These are phyloP conservation scores for Trapa bicornis DNA, from an alignment of 345 rosid species.

Conservation along the genomic window DNA sequence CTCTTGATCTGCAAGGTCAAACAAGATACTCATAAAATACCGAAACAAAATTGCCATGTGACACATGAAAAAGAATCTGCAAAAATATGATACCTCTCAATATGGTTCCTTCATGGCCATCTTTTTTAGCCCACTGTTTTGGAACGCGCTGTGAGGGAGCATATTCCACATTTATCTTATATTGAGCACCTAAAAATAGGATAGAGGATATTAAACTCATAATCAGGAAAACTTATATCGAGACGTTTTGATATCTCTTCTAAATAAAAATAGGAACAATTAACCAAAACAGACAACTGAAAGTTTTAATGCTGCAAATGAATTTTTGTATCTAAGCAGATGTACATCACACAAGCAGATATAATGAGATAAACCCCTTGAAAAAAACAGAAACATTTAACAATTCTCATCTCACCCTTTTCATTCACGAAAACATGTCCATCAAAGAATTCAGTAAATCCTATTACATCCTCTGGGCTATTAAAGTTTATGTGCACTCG, in stretches of 20 bases:
- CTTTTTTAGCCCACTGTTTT: conserved; percentile 42
- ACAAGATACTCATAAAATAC: conserved; percentile 3
- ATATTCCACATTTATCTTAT: conserved; percentile 54
- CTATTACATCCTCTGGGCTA: conserved; percentile 46
- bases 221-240: not conserved
- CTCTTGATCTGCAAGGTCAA: conserved; percentile 41
- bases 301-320: not conserved
- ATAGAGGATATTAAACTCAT: not conserved
- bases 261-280: not conserved
- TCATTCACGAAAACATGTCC: conserved; percentile 70
- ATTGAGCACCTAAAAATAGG: conserved; percentile 42
- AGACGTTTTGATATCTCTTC: not conserved
- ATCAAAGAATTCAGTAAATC: conserved; percentile 58
- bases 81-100: conserved; percentile 24
- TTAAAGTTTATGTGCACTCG: conserved; percentile 57
- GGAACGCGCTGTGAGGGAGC: conserved; percentile 66
- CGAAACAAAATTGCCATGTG: not conserved
- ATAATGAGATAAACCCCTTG: not conserved
- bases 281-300: not conserved
- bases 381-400: not conserved
- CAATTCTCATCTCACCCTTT: conserved; percentile 38
- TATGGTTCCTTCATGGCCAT: conserved; percentile 63
- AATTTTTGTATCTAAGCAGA: not conserved
- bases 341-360: not conserved
- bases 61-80: not conserved